Evolutionary conservation across 2,329 filamentous ascomycete genomes (phyloP), one percentile per base, ranked within the genome.

Genomic region (Elsinoe perseae): DNA sequence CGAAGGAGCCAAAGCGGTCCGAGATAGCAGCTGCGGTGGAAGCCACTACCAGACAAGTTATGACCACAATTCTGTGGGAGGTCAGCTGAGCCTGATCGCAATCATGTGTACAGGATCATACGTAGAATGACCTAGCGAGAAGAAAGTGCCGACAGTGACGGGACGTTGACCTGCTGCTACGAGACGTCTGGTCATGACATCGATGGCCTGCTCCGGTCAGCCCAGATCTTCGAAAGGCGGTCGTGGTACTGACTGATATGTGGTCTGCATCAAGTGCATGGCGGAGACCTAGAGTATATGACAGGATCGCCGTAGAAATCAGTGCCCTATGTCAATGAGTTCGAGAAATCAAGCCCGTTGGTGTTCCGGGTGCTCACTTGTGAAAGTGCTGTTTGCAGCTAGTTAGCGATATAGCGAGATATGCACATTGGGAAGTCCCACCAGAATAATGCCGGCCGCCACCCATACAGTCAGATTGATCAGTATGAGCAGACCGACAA

Each of bases 241-340:
- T 30, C 20, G 44, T 14, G 2, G n/a, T 9, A 57, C 64, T 38
- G 69, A 79, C 77, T 38, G 82, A 83, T 61, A 88, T 88, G 67
- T 97, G 93, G 71, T 97, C 92, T n/a, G 92, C 93, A 66, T 97
- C 93, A 43, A 97, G 82, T n/a, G 92, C 92, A 75, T 97, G 92
- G 40, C 92, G 86, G 10, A 97, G 80, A 2, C 92, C 92, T 9
- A 97, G 80, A 0, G 89, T 89, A 70, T 95, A 97, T 23, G 91
- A 85, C 0, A 97, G 80, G 1, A 91, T 83, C 1, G 90, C 89
- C 2, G 90, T 85, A 1, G 87, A 87, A 50, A 91, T 82, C 60
- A 96, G 79, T 0, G 77, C 73, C 0, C 77, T 80, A 58, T 28
- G 67, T 64, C 44, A 36, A 32, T 56, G 14, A 20, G 16, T 21